phyloP scores from a whole-genome alignment of 148 eudicot genomes.

The Rhododendron kiyosumense region DNA sequence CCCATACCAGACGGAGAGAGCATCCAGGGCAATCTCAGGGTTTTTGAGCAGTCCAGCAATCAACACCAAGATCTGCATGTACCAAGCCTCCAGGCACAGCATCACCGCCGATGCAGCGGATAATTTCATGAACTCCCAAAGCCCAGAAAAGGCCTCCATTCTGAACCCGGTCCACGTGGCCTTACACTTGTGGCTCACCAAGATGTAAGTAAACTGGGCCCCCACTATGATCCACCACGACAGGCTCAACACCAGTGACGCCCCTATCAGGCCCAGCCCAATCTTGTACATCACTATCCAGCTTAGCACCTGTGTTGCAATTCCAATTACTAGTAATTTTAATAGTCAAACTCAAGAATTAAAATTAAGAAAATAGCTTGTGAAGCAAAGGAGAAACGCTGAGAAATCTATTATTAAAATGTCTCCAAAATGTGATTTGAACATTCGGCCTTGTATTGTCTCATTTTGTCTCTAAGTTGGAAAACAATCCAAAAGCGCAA shows the following conservation, averaged over 20 bases:
- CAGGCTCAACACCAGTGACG: constrained; percentile 11
- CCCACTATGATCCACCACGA: constrained; percentile 39
- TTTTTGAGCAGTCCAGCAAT: constrained; percentile 40
- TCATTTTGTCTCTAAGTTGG: too few relatives aligned
- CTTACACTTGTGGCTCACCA: constrained; percentile 24
- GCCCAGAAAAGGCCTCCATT: constrained; percentile 38
- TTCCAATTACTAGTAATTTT: background rate
- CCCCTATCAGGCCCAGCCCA: constrained; percentile 29
- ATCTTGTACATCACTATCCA: constrained; percentile 33
- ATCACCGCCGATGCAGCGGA: constrained; percentile 48
- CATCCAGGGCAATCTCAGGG: constrained; percentile 19
- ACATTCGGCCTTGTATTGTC: too few relatives aligned
- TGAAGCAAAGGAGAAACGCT: too few relatives aligned
- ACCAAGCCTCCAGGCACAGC: constrained; percentile 53
- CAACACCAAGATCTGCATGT: constrained; percentile 35
- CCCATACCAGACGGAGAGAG: constrained; percentile 27
- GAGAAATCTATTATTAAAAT: too few relatives aligned
- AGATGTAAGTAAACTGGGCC: constrained; percentile 41
- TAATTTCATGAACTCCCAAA: constrained; percentile 33
- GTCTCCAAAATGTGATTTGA: too few relatives aligned
- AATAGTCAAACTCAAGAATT: background rate
- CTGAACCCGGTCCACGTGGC: constrained; percentile 46
- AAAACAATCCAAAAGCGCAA: too few relatives aligned
- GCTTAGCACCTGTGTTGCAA: constrained; percentile 10
- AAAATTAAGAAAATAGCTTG: too few relatives aligned